Base-by-base conservation (phyloP, 1,139 yeast genomes). In the Pichia terricola region DNA sequence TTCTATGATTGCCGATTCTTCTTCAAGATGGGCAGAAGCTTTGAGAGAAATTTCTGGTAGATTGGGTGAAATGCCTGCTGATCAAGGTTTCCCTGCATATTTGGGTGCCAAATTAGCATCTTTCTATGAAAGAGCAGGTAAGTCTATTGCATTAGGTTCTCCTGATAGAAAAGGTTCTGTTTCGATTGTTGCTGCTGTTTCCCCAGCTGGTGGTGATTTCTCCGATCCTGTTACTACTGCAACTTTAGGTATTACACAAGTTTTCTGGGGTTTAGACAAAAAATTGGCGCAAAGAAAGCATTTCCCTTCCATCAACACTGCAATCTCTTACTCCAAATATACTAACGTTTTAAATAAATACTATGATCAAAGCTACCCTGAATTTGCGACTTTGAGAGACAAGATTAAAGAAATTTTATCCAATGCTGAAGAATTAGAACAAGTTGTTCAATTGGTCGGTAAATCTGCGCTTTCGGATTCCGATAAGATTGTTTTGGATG, bases 131-230 rank as follows among this genome's bases (percentile, higher is more conserved):
- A 88, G 99, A 75, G 98, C 99, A 40, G 99, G 99, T 72, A 88
- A 85, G 66, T 94, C 96, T 39, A 75, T 82, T 60, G 94, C 96
- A 5, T 75, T 91, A 52, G 99, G 99, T 63, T 86, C 95, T 52
- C 98, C 99, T 52, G 84, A 86, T 58, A 87, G 99, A 73, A 63
- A 77, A 56, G 99, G 98, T 50, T 89, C 97, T 35, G 98, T 91
- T 53, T 91, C 98, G 28, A 91, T 91, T 67, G 99, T 91, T 60
- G 99, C 98, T 49, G 99, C 99, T 57, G 99, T 91, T 40, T 89
- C 97, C 7, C 99, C 99, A 56, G 97, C 98, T 48, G 99, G 98
- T 79, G 99, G 99, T 81, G 99, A 91, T 75, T 89, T 91, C 81
- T 91, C 98, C 26, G 99, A 91, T 71, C 99, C 99, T 39, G 99